Evolutionary conservation across 2,329 filamentous ascomycete species (phyloP), one percentile per base, ranked within the genome.

Genomic region (Penicillium nordicum): DNA sequence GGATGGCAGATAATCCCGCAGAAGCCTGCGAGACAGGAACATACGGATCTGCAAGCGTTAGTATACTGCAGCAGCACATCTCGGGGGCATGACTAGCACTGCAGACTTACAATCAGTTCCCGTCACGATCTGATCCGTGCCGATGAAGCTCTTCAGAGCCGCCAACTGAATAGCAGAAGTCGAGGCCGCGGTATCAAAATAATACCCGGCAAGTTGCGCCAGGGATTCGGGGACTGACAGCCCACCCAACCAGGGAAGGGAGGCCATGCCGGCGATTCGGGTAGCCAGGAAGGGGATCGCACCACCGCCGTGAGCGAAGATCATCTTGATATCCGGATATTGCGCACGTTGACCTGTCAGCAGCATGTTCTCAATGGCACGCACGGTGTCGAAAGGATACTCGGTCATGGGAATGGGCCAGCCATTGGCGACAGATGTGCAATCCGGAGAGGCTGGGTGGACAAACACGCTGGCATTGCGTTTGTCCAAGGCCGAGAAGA

Each of bases 381-480:
- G 63, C 10, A 63, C 62, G 5, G 59, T 68, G 14, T 68, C 67
- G 42, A 68, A 68, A 2, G 64, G 59, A 52, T 68, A 69, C 44
- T 68, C 67, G 10, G 63, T 66, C 51, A 69, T 51, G 4, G 58
- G 67, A 30, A 57, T 37, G 9, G 53, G 57, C 14, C 56, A 49
- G n/a, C 47, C 55, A 18, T 57, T 1, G 8, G 54, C 50, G 18
- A 57, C 53, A 29, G 45, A 57, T 42, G 50, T 50, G 32, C 55
- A 57, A 10, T n/a, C 27, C 10, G 55, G 50, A 36, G 55, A 36
- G n/a, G 55, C 40, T 36, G 55, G 44, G 25, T 57, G 55, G 21
- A 54, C 50, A 25, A 57, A 54, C 3, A 50, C 50, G 27, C 55
- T 50, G 18, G 55, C 38, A n/a, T 49, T 54, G 44, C 29, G 50